Evolutionary conservation across 371 early-diverging fungal species (phyloP).

Genomic region (Massospora cicadina): DNA sequence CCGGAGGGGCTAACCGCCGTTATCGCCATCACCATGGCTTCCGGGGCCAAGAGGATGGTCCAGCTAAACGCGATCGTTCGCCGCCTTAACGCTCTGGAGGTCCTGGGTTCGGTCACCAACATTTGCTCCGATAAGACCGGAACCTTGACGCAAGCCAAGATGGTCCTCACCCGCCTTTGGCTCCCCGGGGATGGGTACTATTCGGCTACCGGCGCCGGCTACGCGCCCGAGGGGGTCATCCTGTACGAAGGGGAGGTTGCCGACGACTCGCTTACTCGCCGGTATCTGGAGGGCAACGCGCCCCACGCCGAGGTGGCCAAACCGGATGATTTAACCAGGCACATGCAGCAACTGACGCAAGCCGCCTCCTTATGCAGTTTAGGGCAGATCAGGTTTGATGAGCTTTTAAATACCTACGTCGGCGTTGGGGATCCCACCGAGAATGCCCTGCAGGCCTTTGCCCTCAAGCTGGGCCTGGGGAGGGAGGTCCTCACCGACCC

Average conservation of each 20-base stretch:
- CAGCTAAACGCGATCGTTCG: slow-evolving; percentile 69
- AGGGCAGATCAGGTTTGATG: slow-evolving; percentile 39
- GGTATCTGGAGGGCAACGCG: slow-evolving; percentile 12
- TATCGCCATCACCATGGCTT: slow-evolving; percentile 70
- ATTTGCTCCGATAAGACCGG: slow-evolving; percentile 83
- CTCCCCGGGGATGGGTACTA: slow-evolving; percentile 37
- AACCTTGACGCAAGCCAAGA: slow-evolving; percentile 41
- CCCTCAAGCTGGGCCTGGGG: slow-evolving; percentile 37
- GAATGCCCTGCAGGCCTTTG: slow-evolving; percentile 54
- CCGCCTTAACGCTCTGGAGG: slow-evolving; percentile 74
- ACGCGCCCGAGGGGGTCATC: slow-evolving; percentile 40
- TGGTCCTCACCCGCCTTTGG: slow-evolving; percentile 59
- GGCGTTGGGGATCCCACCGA: slow-evolving; percentile 75
- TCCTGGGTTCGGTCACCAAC: slow-evolving; percentile 74
- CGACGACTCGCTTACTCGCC: slow-evolving; percentile 11
- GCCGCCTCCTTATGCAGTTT: slow-evolving; percentile 53
- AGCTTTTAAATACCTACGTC: slow-evolving; percentile 34
- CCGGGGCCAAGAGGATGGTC: slow-evolving; percentile 81
- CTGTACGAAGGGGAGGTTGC: slow-evolving; percentile 11
- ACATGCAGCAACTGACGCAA: too few relatives aligned
- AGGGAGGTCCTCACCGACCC: slow-evolving; percentile 25
- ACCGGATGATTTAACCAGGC: slow-evolving; percentile 21
- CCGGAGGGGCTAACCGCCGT: slow-evolving; percentile 93
- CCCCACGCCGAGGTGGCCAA: slow-evolving; percentile 32
- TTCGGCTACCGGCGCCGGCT: slow-evolving; percentile 38